Percentiles rank a stretch among this genome's conserved stretches.
phyloP scores from a whole-genome alignment of 2,329 filamentous ascomycete species.

The Fusarium ambrosium region DNA sequence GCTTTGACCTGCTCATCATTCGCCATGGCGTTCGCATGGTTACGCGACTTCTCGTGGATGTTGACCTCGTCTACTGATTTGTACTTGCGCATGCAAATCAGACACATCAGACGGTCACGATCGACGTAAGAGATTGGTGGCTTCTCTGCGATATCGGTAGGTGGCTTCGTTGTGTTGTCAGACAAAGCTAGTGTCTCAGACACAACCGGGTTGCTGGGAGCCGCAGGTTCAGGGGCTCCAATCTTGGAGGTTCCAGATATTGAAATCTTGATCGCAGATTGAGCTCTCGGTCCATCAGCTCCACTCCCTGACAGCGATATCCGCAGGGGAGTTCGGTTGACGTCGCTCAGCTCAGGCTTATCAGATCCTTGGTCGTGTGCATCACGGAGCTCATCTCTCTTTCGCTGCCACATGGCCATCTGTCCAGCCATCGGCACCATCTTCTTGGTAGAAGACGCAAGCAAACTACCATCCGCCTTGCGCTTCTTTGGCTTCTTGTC shows the following conservation, averaged over 20 bases:
- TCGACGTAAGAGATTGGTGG: conserved; percentile 68
- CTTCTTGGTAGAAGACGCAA: conserved; percentile 53
- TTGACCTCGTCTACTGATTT: conserved; percentile 58
- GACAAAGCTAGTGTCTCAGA: conserved; percentile 17
- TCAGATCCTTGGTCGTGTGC: conserved; percentile 19
- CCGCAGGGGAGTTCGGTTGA: conserved; percentile 40
- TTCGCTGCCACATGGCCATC: conserved; percentile 61
- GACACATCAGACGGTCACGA: conserved; percentile 60
- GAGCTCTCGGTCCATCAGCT: conserved; percentile 33
- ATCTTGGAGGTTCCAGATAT: conserved; percentile 45
- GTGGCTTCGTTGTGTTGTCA: conserved; percentile 6
- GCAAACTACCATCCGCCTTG: conserved; percentile 60
- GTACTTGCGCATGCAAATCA: conserved; percentile 63
- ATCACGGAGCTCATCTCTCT: conserved; percentile 57
- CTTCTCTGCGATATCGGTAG: conserved; percentile 8
- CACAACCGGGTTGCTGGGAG: conserved; percentile 21
- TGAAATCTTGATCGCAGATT: conserved; percentile 51
- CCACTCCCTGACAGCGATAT: conserved; percentile 36
- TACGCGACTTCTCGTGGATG: conserved; percentile 59
- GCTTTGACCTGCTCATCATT: conserved; percentile 63
- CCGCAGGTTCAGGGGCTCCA: conserved; percentile 22
- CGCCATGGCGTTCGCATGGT: conserved; percentile 57
- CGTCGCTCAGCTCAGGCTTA: conserved; percentile 24
- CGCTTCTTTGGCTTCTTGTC: conserved; percentile 66
- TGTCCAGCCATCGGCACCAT: conserved; percentile 58